Evolutionary conservation across 495 filamentous ascomycete genomes (phyloP), one percentile per base, ranked within the genome.

Genomic region (Aspergillus coremiiformis): DNA sequence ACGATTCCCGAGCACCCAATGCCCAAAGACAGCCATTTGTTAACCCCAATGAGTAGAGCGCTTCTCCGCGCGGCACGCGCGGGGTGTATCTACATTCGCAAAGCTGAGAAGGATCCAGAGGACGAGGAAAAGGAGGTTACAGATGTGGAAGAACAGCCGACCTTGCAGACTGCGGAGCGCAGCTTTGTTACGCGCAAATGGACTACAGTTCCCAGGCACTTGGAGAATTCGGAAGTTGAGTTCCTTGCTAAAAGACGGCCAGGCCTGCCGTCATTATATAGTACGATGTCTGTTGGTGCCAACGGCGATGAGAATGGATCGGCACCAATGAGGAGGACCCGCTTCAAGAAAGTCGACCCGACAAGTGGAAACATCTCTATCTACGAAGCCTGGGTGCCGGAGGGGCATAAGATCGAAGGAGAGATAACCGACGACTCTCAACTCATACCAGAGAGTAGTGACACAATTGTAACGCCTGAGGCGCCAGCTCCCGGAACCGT

Each of bases 201-300:
- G 90, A 81, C 84, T 49, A 79, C 83, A 45, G 72, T 94, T 24
- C 81, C 92, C 0, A 82, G 86, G 35, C 85, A 88, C 64, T 64
- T 84, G 26, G 92, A 96, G 61, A 78, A 78, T 7, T 74, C 85
- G 0, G 84, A 88, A 39, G 69, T 83, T 3, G 89, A 95, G 39
- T 93, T 89, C 57, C 71, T 98, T 19, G 93, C 90, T 0, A 95
- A 95, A 68, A 76, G 90, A 44, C 81, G 90, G 55, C 89, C 88
- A 59, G 88, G 87, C n/a, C 66, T 87, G 17, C 73, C 75, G 9
- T 78, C 75, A 19, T 59, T 78, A 8, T 80, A 82, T 56, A 73
- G 72, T 3, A 68, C 66, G 15, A 43, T 72, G 12, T 59, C 78
- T 32, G 72, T 73, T 14, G 61, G 74, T 42, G 64, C 68, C 6